Evolutionary conservation across 257 asterid species (phyloP).

Genomic region (Cinchona pubescens): DNA sequence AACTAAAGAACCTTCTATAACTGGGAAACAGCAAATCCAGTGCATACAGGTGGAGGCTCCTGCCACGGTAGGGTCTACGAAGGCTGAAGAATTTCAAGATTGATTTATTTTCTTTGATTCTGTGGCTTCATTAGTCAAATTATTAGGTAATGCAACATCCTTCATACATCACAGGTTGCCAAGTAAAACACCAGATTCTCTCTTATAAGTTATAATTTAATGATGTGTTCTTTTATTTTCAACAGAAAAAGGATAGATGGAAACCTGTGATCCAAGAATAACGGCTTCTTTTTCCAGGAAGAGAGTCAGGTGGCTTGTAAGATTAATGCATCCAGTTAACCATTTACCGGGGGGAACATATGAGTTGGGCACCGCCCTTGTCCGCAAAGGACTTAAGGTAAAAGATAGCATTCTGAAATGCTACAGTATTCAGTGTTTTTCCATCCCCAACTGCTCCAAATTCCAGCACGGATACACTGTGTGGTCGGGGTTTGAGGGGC

Average conservation of each 20-base stretch:
- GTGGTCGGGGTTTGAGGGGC: constrained; percentile 88
- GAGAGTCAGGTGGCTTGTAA: constrained; percentile 93
- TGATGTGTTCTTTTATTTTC: neutral
- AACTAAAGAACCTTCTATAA: neutral
- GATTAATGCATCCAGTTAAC: constrained; percentile 86
- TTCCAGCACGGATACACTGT: constrained; percentile 90
- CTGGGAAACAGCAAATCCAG: neutral
- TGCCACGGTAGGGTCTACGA: no score
- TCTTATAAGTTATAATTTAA: neutral
- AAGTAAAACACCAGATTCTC: neutral
- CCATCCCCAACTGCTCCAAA: constrained; percentile 98
- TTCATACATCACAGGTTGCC: neutral
- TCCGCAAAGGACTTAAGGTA: constrained; percentile 90
- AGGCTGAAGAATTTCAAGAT: neutral
- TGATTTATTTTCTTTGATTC: neutral
- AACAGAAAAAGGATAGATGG: neutral
- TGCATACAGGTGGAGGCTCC: neutral
- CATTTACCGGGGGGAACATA: constrained; percentile 90
- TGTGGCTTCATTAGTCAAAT: neutral
- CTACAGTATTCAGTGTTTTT: constrained; percentile 74
- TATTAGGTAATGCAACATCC: neutral
- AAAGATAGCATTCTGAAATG: constrained; percentile 95
- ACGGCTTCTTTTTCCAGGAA: constrained; percentile 85
- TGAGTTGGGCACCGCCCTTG: constrained; percentile 98
- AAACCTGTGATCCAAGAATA: constrained; percentile 84